Conservation (phyloP, 805 yeast species). For the Kregervanrija delftensis region DNA sequence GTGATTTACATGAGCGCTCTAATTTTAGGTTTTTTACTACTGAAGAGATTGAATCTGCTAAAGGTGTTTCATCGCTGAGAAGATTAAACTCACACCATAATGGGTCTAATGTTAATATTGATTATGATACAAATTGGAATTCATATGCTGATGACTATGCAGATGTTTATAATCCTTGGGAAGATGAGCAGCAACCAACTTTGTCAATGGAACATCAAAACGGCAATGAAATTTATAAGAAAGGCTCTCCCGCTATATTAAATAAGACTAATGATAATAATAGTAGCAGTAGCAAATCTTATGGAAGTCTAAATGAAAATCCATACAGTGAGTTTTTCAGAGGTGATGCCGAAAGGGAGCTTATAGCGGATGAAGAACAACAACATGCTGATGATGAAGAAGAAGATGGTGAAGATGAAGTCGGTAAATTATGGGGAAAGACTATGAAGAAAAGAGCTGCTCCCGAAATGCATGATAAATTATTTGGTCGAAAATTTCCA, state of each 20-base stretch:
- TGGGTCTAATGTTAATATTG: conserved; percentile 39
- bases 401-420: conserved; percentile 16
- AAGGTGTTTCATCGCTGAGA: conserved; percentile 75
- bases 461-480: conserved; percentile 33
- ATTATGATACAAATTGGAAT: conserved; percentile 74
- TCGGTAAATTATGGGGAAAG: conserved; percentile 6
- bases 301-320: conserved; percentile 10
- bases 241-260: conserved; percentile 8
- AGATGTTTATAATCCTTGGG: conserved; percentile 7
- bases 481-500: conserved; percentile 32
- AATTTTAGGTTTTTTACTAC: conserved; percentile 77
- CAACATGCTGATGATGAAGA: conserved; percentile 9
- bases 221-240: too few species aligned
- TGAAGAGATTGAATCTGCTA: conserved; percentile 80
- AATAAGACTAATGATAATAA: conserved; percentile 14
- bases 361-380: conserved; percentile 12
- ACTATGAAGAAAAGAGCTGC: conserved; percentile 18
- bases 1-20: conserved; percentile 30
- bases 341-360: conserved; percentile 12
- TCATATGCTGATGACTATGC: conserved; percentile 41
- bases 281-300: conserved; percentile 6
- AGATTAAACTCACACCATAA: conserved; percentile 30
- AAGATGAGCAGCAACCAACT: too few species aligned
- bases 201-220: not conserved
- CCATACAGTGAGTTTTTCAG: conserved; percentile 14